Base-by-base conservation (phyloP, 2,329 filamentous ascomycete species). In the Exophiala xenobiotica region DNA sequence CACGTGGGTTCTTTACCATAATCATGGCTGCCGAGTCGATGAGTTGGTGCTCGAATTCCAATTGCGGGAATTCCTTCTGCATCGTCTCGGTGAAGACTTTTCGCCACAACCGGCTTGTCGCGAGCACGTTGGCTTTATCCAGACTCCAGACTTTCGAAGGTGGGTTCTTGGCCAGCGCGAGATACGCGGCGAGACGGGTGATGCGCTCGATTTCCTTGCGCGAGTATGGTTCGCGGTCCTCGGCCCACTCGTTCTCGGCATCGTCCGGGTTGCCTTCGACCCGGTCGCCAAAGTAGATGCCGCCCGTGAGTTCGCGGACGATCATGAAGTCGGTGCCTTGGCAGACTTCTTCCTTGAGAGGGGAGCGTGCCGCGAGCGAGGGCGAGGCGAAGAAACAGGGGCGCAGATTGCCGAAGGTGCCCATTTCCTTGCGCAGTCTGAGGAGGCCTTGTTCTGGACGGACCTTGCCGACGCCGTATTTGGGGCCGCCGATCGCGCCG, bases 21-120 rank as follows among this genome's bases (percentile, higher is more conserved):
- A 96, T 77, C 91, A 97, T 96, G 60, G 92, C 92, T n/a, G 92
- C 92, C 50, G 84, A 89, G 74, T 97, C 92, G 67, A 97, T 96
- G 44, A 97, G 80, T 69, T 97, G 91, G 70, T 96, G 92, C 60
- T 85, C 82, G 37, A 95, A 74, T 75, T 88, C 82, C 39, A 96
- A 73, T 68, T 92, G 82, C 2, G 92, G 90, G 75, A 95, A 97
- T 77, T 96, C 92, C 60, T 85, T 85, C 61, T 79, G 80, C 79
- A 96, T 92, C 52, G 90, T 79, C 74, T 96, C 88, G 33, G 81
- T 84, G 38, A 96, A 87, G 2, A 87, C 87, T 75, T 88, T 91
- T 56, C 92, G 80, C 92, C 92, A 97, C 64, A 97, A 76, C 35
- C 92, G 78, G 67, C 85, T 89, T 11, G 91, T 96, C 1, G 92